Evolutionary conservation across 495 filamentous ascomycete species (phyloP), one percentile per base, ranked within the genome.

Genomic region (Penicillium coffeae): DNA sequence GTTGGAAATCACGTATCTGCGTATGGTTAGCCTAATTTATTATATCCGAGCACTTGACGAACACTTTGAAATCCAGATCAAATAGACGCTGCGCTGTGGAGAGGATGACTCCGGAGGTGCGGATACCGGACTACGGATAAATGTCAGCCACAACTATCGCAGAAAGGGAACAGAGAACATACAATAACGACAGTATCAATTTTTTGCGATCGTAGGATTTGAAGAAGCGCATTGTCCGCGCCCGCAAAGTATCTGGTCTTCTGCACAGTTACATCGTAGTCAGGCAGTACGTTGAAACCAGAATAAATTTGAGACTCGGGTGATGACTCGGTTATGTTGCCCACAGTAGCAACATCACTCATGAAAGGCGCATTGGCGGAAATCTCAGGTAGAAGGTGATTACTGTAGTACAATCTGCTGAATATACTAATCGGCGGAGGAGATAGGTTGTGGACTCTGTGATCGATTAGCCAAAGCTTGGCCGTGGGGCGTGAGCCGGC

Each of bases 401-500:
- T 44, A 14, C 22, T 32, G 15, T 14, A 16, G 32, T 44, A 44
- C 12, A 44, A 2, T 4, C 42, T 25, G 15, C 42, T 44, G 27
- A 44, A 44, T 3, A 44, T 44, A 25, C 42, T 44, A 15, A 44
- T 44, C 14, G 42, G 42, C 30, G 42, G 42, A 34, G 42, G 42
- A 9, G 25, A 34, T 20, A 19, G 42, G 13, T 13, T 44, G 15
- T 44, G 42, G 8, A 44, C 42, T 1, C 42, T 44, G 13, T 16
- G n/a, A 34, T 20, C 25, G 13, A 12, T 44, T n/a, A 44, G 27
- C 14, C 8, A 14, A n/a, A n/a, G 39, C 8, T 44, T 10, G 1
- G 10, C 22, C 8, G 5, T n/a, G 3, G 25, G 3, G 6, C 4
- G 12, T 4, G 4, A 30, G 25, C 6, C 13, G 8, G 21, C 20